Base-by-base conservation (phyloP, 176 grass and related monocot species). In the Puccinellia tenuiflora region DNA sequence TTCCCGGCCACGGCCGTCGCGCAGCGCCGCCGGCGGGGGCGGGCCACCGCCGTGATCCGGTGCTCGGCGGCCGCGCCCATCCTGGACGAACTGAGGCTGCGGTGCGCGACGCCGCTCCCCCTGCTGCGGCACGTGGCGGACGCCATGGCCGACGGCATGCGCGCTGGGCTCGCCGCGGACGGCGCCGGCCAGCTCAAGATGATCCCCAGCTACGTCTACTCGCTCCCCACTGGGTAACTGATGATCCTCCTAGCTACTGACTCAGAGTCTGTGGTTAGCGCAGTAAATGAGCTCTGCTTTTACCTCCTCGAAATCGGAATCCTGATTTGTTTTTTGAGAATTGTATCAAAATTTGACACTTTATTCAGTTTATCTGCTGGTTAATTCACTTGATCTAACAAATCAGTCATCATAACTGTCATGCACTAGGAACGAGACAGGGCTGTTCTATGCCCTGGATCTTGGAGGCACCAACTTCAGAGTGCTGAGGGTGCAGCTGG, bases 401-500 rank as follows among this genome's bases (percentile, higher is more conserved):
- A n/a, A n/a, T n/a, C n/a, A 2, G 5, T 43, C 31, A n/a, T 60
- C 21, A 1, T 5, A 2, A 76, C 1, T 52, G 9, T 5, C 17
- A 35, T 61, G 26, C 28, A 12, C n/a, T 43, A 84, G 81, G 70
- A 13, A 83, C 8, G 90, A 92, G 25, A 81, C 75, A 4, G 90
- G 90, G 6, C 60, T 92, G 71, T 92, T 92, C 75, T 88, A 92
- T 73, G 90, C 86, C 16, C 55, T 92, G 61, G 90, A 92, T 73
- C 90, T 88, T 66, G 90, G 90, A 48, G 90, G 90, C 8, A 92
- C 90, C 17, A 88, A 92, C 66, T 92, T 92, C 56, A 66, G 79
- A 57, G 90, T 86, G 37, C 21, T 88, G 42, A 88, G 90, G 62
- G 85, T 92, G 50, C 90, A 92, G 50, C 67, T 92, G 73, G 90